These are phyloP conservation scores for Mycena olivaceomarginata DNA, from an alignment of 768 basidiomycete genomes.

Conservation along the genomic window DNA sequence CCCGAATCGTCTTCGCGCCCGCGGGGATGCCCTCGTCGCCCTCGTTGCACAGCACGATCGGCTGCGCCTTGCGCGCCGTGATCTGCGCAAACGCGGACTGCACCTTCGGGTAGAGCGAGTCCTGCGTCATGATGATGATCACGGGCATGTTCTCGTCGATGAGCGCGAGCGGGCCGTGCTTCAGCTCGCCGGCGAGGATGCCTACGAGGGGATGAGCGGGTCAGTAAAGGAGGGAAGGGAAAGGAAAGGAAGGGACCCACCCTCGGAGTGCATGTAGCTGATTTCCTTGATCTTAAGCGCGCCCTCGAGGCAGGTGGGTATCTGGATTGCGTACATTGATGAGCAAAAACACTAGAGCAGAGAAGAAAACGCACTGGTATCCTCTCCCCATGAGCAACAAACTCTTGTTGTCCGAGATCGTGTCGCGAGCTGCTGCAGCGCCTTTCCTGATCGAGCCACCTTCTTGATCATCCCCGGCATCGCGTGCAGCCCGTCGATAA, in stretches of 20 bases:
- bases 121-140: slow-evolving; percentile 99
- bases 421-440: slow-evolving; percentile 90
- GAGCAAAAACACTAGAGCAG: slow-evolving; percentile 18
- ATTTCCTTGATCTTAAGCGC: slow-evolving; percentile 99
- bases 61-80: slow-evolving; percentile 96
- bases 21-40: slow-evolving; percentile 87
- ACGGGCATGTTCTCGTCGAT: slow-evolving; percentile 99
- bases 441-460: slow-evolving; percentile 86
- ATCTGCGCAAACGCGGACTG: slow-evolving; percentile 98
- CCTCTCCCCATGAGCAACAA: slow-evolving; percentile 98
- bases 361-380: slow-evolving; percentile 82
- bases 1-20: slow-evolving; percentile 91
- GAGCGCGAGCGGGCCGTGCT: slow-evolving; percentile 98
- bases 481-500: slow-evolving; percentile 95
- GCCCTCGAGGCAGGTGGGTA: slow-evolving; percentile 94
- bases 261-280: slow-evolving; percentile 92
- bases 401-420: slow-evolving; percentile 88
- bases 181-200: slow-evolving; percentile 95
- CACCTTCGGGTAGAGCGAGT: slow-evolving; percentile 98
- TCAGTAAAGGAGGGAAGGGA: background rate
- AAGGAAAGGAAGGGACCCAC: slow-evolving; percentile 53
- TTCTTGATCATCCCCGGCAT: slow-evolving; percentile 93
- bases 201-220: slow-evolving; percentile 61
- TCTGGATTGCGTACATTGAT: background rate
- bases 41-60: slow-evolving; percentile 97